phyloP scores from a whole-genome alignment of 1,139 yeast species.

The Yamadazyma sp. region DNA sequence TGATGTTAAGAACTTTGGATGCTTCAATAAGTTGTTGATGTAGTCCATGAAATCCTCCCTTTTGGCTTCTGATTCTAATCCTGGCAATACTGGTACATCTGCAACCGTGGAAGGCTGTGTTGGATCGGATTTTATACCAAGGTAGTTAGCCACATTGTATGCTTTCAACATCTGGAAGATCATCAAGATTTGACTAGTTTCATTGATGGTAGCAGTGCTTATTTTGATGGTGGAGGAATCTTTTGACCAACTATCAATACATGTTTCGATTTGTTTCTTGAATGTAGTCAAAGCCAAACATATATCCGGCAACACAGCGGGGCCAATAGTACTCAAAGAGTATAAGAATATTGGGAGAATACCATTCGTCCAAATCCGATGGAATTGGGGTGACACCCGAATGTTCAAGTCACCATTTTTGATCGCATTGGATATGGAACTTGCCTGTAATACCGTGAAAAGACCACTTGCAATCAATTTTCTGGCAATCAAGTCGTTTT shows the following conservation, averaged over 20 bases:
- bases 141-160: conserved; percentile 47
- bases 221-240: conserved; percentile 55
- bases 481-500: conserved; percentile 64
- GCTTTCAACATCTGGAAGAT: conserved; percentile 59
- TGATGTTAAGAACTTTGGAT: conserved; percentile 79
- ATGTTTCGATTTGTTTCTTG: conserved; percentile 60
- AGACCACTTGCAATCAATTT: conserved; percentile 64
- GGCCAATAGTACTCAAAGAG: conserved; percentile 63
- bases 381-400: conserved; percentile 51
- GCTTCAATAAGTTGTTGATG: conserved; percentile 71
- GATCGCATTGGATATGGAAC: conserved; percentile 66
- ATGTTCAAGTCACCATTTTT: conserved; percentile 65
- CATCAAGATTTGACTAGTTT: conserved; percentile 74
- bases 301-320: conserved; percentile 61
- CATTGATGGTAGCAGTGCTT: conserved; percentile 66
- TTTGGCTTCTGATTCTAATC: conserved; percentile 58
- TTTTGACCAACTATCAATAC: conserved; percentile 70
- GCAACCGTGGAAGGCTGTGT: conserved; percentile 16
- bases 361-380: conserved; percentile 81
- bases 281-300: conserved; percentile 65
- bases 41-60: conserved; percentile 58
- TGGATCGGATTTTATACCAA: conserved; percentile 16
- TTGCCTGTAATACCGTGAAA: conserved; percentile 68
- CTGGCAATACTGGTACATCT: conserved; percentile 50
- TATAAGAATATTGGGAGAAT: conserved; percentile 66